phyloP scores from a whole-genome alignment of 495 filamentous ascomycete species.

The Hypoxylon crocopeplum region DNA sequence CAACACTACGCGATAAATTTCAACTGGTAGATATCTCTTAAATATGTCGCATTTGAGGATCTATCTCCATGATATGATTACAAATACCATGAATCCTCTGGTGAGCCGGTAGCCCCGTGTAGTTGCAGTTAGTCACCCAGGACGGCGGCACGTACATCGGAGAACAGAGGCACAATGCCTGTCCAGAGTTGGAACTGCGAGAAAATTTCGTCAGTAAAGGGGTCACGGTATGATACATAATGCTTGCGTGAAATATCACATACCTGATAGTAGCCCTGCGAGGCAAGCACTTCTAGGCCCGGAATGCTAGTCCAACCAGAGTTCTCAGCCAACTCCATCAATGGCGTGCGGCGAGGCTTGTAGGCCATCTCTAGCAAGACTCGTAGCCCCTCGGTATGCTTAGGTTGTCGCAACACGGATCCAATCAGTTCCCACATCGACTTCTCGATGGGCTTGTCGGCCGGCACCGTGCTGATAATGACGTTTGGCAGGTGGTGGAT shows the following conservation, averaged over 20 bases:
- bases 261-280: constrained; percentile 81
- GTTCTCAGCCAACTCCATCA: constrained; percentile 85
- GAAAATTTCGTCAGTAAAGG: constrained; percentile 18
- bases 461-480: constrained; percentile 90
- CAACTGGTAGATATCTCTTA: too few species aligned
- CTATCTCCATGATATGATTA: constrained; percentile 1
- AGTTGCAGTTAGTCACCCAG: constrained; percentile 48
- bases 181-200: constrained; percentile 77
- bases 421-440: constrained; percentile 71
- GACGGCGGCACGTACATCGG: constrained; percentile 64
- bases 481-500: constrained; percentile 68
- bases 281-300: constrained; percentile 88
- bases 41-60: too few species aligned
- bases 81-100: neutral
- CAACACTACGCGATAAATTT: too few species aligned
- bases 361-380: constrained; percentile 97
- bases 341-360: constrained; percentile 78
- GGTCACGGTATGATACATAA: too few species aligned
- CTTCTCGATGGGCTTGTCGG: constrained; percentile 81
- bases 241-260: constrained; percentile 26
- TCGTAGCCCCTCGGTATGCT: constrained; percentile 49
- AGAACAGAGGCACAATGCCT: constrained; percentile 73
- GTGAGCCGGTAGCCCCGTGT: neutral
- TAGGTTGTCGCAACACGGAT: constrained; percentile 64
- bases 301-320: constrained; percentile 86